Percentiles rank a stretch among this genome's conserved stretches.
Conservation (phyloP, 139 green algal genomes). For the Monoraphidium neglectum region DNA sequence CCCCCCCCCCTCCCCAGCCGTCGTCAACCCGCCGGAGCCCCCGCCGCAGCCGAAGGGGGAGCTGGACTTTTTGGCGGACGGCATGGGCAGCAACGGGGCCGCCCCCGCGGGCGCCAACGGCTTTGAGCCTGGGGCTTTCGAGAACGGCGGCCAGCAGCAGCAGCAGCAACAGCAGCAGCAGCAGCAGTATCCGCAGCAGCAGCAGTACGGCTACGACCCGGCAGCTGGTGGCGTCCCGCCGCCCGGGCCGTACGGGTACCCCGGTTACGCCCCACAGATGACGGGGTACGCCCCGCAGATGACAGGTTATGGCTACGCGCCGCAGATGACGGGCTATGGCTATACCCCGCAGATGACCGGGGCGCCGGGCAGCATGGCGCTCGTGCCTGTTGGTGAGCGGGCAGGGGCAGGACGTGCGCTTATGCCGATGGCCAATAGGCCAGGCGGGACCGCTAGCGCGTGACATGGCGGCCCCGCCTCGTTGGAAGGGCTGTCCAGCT, state of each 20-base stretch:
- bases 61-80: slow-evolving; percentile 30
- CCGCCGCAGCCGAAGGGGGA: neutral
- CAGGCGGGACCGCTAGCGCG: neutral
- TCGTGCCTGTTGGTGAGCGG: slow-evolving; percentile 21
- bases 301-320: too few species aligned
- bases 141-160: neutral
- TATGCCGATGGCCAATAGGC: neutral
- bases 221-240: neutral
- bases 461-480: neutral
- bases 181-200: neutral
- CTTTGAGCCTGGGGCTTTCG: slow-evolving; percentile 27
- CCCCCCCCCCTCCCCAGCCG: too few species aligned
- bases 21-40: neutral
- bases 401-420: neutral
- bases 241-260: neutral
- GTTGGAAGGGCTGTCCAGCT: neutral
- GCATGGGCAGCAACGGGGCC: slow-evolving; percentile 21
- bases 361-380: slow-evolving; percentile 17
- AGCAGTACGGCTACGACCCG: neutral
- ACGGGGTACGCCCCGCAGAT: slow-evolving; percentile 1
- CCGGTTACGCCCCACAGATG: neutral
- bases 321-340: neutral
- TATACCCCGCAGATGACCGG: neutral
- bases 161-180: neutral
- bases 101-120: slow-evolving; percentile 7